Evolutionary conservation across 306 rosid species (phyloP), one percentile per base, ranked within the genome.

Genomic region (Fragaria iinumae): DNA sequence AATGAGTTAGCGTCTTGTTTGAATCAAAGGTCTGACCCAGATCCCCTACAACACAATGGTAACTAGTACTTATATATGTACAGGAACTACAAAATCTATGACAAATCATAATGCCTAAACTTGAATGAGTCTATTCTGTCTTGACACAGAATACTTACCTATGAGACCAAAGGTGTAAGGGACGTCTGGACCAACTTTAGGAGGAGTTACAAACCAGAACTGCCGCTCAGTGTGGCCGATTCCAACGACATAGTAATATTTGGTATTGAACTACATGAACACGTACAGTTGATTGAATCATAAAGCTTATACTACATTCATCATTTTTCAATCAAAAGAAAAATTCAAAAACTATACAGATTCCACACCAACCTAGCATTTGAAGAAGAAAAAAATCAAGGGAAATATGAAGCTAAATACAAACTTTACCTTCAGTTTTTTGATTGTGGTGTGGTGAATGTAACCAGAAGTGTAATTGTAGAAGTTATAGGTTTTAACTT

Each of bases 91-190:
- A 4, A 10, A 11, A 60, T 12, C 38, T 60, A 23, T 53, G 23
- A 6, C 27, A 63, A 32, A 5, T 55, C 11, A 59, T 63, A 63
- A 14, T 62, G 41, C 67, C 43, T 13, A 62, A 27, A 29, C 8
- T 29, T 57, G 64, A 29, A 27, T 5, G 67, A 62, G 4, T 62
- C 66, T 12, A 27, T 41, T 21, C 57, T 13, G 56, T 21, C 23
- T 23, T 44, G 57, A 27, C 47, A 2, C 4, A 6, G 12, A 21
- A 6, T 25, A 50, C 70, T 68, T 74, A 88, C 94, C 94, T 20
- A 89, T 89, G 69, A 91, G 88, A 82, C 98, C 98, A 80, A 93
- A 93, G 64, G 91, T 89, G 81, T 90, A 90, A n/a, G 98, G 96
- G 5, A 85, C 98, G 64, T 91, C 97, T 62, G 93, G 97, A 67